Evolutionary conservation across 2,329 filamentous ascomycete species (phyloP).

Genomic region (Graphiopsis chlorocephala): DNA sequence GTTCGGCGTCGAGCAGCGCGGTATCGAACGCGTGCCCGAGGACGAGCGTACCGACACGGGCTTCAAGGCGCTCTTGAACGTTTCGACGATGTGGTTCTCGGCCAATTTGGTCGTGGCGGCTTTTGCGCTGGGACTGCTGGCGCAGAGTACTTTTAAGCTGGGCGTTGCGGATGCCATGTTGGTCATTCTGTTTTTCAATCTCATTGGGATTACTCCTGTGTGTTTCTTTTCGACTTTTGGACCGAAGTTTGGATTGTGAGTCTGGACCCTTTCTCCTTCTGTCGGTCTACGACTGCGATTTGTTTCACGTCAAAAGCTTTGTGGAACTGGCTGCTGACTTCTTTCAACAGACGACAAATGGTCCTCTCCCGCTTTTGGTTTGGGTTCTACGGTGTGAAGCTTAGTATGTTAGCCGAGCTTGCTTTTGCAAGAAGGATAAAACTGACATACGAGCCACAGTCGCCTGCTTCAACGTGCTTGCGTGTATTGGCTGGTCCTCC

Average conservation of each 20-base stretch:
- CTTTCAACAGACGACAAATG: constrained; percentile 60
- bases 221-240: constrained; percentile 80
- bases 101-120: constrained; percentile 76
- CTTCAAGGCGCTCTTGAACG: constrained; percentile 54
- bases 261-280: background rate
- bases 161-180: constrained; percentile 72
- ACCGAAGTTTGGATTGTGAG: constrained; percentile 62
- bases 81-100: constrained; percentile 73
- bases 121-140: constrained; percentile 73
- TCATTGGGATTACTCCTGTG: constrained; percentile 69
- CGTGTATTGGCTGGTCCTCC: constrained; percentile 71
- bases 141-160: constrained; percentile 63
- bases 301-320: background rate
- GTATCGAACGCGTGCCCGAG: constrained; percentile 71
- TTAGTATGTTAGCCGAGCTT: constrained; percentile 39
- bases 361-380: constrained; percentile 76
- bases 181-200: constrained; percentile 71
- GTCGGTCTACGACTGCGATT: background rate
- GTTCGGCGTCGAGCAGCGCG: constrained; percentile 68
- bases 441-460: constrained; percentile 41
- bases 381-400: constrained; percentile 47
- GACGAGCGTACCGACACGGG: constrained; percentile 65
- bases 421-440: constrained; percentile 16
- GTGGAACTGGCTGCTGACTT: background rate
- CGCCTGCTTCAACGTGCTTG: constrained; percentile 69